phyloP scores from a whole-genome alignment of 2,329 filamentous ascomycete species.

The Podosphaera fusca region DNA sequence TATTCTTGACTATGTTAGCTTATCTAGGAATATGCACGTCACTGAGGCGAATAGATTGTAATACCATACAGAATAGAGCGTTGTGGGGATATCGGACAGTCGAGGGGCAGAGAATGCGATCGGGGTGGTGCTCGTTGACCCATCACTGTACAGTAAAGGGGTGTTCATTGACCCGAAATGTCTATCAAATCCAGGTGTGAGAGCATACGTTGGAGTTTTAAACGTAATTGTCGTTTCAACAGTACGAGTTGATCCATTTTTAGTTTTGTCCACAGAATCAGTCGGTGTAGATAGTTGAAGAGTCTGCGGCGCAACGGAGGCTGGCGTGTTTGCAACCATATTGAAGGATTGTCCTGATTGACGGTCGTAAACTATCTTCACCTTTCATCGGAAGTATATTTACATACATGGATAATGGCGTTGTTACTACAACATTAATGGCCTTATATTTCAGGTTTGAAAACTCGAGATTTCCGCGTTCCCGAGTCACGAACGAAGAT shows the following conservation, averaged over 20 bases:
- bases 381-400: no score
- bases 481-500: no score
- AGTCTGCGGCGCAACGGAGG: constrained; percentile 36
- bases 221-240: constrained; percentile 15
- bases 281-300: constrained; percentile 37
- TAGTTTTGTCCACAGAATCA: constrained; percentile 11
- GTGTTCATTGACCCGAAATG: constrained; percentile 17
- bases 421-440: neutral
- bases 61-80: constrained; percentile 44
- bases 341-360: neutral
- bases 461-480: neutral
- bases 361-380: neutral
- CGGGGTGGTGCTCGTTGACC: constrained; percentile 6
- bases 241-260: constrained; percentile 7
- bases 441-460: neutral
- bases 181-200: constrained; percentile 22
- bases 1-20: constrained; percentile 32
- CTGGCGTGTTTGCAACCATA: constrained; percentile 36
- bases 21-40: neutral
- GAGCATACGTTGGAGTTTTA: constrained; percentile 19
- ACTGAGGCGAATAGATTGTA: neutral
- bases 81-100: constrained; percentile 43
- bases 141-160: constrained; percentile 12
- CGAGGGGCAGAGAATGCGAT: constrained; percentile 72
- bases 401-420: neutral